Base-by-base conservation (phyloP, 768 basidiomycete genomes). In the Macrolepiota albuminosa region DNA sequence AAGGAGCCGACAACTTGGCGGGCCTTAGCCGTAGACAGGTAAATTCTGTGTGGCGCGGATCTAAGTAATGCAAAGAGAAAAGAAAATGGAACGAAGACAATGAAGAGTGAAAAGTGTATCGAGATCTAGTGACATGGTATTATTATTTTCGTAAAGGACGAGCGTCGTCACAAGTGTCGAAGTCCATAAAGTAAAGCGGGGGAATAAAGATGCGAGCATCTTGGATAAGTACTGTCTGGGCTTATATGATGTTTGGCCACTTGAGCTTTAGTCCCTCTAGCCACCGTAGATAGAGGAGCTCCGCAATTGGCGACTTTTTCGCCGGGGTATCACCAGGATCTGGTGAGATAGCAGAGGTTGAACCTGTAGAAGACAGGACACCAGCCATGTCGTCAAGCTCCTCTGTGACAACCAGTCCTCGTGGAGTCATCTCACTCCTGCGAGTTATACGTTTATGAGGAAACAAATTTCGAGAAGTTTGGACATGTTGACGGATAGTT, bases 231-330 rank as follows among this genome's bases (percentile, higher is more conserved):
- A 4, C 37, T 39, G n/a, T 21, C 7, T 18, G 24, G 26, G 24
- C n/a, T 34, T 57, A 81, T 66, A 78, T 73, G 53, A 91, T 79
- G 66, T 79, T 89, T 6, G 92, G 92, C 94, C 94, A 95, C 71
- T 93, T 95, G 68, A 95, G 77, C 73, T 85, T 88, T 56, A 97
- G 75, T 3, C 95, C 95, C 68, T 97, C 92, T 29, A 98, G 77
- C 95, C 96, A 98, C 52, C 96, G 86, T 82, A 95, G 88, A 71
- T 98, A 98, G n/a, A 98, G 77, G 63, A 98, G 81, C 71, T 98
- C 96, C 24, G 94, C 91, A 33, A 98, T 94, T 6, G 95, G 94
- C 57, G 93, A 95, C 71, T 87, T 89, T 63, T 84, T 82, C 56
- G 78, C 71, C 13, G 81, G 78, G 2, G 68, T 47, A 34, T 84